phyloP scores from a whole-genome alignment of 768 basidiomycete species.

The Leccinum fibrillosum region DNA sequence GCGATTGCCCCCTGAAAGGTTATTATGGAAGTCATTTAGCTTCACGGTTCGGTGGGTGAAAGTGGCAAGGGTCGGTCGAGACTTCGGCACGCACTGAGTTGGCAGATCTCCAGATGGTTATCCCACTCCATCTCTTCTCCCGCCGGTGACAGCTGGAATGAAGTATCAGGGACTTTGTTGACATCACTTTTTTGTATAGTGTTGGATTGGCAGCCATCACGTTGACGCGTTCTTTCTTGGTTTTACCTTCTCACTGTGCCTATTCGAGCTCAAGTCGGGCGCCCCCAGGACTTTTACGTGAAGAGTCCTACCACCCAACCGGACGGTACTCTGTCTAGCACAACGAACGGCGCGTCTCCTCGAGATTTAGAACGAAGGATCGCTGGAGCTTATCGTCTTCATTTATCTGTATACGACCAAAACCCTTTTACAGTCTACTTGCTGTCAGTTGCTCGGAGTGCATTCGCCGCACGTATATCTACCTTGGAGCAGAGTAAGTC shows the following conservation, averaged over 20 bases:
- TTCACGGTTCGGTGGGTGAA: conserved; percentile 10
- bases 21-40: conserved; percentile 27
- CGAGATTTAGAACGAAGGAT: conserved; percentile 19
- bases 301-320: conserved; percentile 8
- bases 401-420: conserved; percentile 19
- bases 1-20: conserved; percentile 14
- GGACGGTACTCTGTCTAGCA: conserved; percentile 14
- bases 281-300: conserved; percentile 22
- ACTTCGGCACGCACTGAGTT: conserved; percentile 12
- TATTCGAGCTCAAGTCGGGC: conserved; percentile 9
- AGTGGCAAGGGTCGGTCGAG: conserved; percentile 9
- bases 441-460: conserved; percentile 16
- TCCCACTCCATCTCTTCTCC: conserved; percentile 23
- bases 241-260: conserved; percentile 15
- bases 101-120: conserved; percentile 19
- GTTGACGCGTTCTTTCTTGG: conserved; percentile 22
- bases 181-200: conserved; percentile 18
- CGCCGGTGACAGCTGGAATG: conserved; percentile 19
- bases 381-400: conserved; percentile 23
- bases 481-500: conserved; percentile 19
- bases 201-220: conserved; percentile 22
- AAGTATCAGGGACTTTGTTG: conserved; percentile 22
- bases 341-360: conserved; percentile 9
- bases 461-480: conserved; percentile 25
- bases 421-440: conserved; percentile 8